Conservation (phyloP, 805 yeast species). For the Wickerhamiella qilinensis region DNA sequence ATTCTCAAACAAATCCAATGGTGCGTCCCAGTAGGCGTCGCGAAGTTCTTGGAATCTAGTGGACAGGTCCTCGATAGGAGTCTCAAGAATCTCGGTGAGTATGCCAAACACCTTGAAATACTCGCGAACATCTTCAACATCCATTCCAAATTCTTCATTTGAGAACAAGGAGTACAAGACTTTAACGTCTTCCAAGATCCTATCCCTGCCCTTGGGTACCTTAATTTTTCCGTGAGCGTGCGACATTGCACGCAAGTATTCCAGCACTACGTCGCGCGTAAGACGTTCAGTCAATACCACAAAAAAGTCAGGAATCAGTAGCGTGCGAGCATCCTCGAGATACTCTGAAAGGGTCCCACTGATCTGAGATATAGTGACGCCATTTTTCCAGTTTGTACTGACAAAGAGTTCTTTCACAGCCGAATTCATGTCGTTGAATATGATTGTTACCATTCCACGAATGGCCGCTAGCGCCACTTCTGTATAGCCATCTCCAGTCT, state of each 20-base stretch:
- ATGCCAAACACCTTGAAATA: conserved; percentile 46
- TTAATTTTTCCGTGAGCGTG: conserved; percentile 28
- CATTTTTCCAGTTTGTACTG: conserved; percentile 53
- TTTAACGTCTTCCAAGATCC: conserved; percentile 46
- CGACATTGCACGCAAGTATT: conserved; percentile 32
- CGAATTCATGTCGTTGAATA: conserved; percentile 53
- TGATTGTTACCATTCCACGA: conserved; percentile 37
- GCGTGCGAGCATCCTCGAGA: conserved; percentile 42
- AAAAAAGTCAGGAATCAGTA: conserved; percentile 37
- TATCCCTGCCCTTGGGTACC: conserved; percentile 26
- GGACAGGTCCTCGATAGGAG: conserved; percentile 33
- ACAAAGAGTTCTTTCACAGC: conserved; percentile 44
- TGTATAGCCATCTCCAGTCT: conserved; percentile 65
- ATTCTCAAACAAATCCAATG: conserved; percentile 50
- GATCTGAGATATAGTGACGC: conserved; percentile 40
- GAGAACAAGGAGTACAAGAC: conserved; percentile 37
- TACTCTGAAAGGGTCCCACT: conserved; percentile 65
- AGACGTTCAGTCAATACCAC: conserved; percentile 38
- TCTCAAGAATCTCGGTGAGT: conserved; percentile 38
- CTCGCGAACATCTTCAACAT: conserved; percentile 26
- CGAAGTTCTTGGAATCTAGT: conserved; percentile 46
- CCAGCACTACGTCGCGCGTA: conserved; percentile 34
- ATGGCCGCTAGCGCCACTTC: conserved; percentile 54
- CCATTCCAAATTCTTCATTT: conserved; percentile 22
- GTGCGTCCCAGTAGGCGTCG: conserved; percentile 58